Percentiles rank a stretch among this genome's conserved stretches.
These are phyloP conservation scores for Malassezia slooffiae DNA, from an alignment of 1,284 basidiomycete genomes.

Conservation along the genomic window DNA sequence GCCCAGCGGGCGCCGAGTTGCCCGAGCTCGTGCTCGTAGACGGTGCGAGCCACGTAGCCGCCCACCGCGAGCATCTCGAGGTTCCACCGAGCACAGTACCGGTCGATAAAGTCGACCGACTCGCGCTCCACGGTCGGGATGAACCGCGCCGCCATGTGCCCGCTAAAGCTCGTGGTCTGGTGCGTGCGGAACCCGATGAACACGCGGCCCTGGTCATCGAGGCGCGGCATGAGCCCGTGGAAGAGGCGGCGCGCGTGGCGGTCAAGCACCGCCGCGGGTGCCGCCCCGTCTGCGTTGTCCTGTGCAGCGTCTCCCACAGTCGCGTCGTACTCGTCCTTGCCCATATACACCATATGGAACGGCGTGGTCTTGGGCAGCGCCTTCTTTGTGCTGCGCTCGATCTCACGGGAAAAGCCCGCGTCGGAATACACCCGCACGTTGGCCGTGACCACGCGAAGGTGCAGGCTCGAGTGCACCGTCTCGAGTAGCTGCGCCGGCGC, in stretches of 20 bases:
- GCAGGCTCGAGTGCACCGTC: slow-evolving; percentile 54
- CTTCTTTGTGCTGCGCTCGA: slow-evolving; percentile 90
- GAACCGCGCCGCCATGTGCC: slow-evolving; percentile 80
- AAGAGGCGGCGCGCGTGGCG: slow-evolving; percentile 41
- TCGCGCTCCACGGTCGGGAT: slow-evolving; percentile 96
- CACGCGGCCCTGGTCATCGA: slow-evolving; percentile 42
- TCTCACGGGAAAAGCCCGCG: slow-evolving; percentile 62
- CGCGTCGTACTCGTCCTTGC: slow-evolving; percentile 61
- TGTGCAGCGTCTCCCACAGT: too few species aligned
- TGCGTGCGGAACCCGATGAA: slow-evolving; percentile 54
- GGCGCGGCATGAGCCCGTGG: slow-evolving; percentile 42
- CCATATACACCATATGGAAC: slow-evolving; percentile 80
- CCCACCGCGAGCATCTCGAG: slow-evolving; percentile 50
- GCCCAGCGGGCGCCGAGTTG: slow-evolving; percentile 48
- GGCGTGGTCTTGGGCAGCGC: slow-evolving; percentile 68
- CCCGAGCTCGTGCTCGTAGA: slow-evolving; percentile 74
- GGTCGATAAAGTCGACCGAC: slow-evolving; percentile 60
- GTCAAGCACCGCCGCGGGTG: slow-evolving; percentile 15
- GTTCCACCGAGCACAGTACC: slow-evolving; percentile 41
- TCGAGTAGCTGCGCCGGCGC: slow-evolving; percentile 16
- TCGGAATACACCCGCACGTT: slow-evolving; percentile 65
- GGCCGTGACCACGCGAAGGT: slow-evolving; percentile 71
- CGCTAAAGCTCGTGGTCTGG: slow-evolving; percentile 86
- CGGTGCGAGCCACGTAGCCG: slow-evolving; percentile 61
- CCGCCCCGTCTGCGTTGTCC: too few species aligned